Conservation (phyloP, 352 stramenopile species). For the Globisporangium megalacanthum region DNA sequence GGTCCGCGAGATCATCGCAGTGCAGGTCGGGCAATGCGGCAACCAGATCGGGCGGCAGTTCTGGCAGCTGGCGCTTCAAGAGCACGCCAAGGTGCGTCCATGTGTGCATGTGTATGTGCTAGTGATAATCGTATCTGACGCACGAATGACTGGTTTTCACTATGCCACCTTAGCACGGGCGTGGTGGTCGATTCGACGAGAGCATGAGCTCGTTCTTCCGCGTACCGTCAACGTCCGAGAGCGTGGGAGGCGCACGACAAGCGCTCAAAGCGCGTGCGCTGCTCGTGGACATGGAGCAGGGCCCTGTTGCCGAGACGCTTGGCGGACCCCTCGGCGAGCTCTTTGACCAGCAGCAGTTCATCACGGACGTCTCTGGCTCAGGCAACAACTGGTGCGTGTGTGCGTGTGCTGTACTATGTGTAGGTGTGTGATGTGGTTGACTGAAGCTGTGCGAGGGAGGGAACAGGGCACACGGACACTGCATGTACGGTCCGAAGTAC, state of each 20-base stretch:
- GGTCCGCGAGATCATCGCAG: slow-evolving; percentile 85
- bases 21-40: slow-evolving; percentile 92
- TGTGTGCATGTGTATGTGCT: not conserved
- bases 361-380: slow-evolving; percentile 86
- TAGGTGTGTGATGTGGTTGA: not conserved
- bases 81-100: slow-evolving; percentile 70
- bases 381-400: slow-evolving; percentile 87
- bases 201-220: slow-evolving; percentile 92
- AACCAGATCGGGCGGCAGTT: slow-evolving; percentile 93
- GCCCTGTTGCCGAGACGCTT: slow-evolving; percentile 82
- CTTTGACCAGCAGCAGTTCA: slow-evolving; percentile 85
- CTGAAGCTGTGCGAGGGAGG: not conserved
- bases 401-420: no score
- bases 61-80: slow-evolving; percentile 86
- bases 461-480: slow-evolving; percentile 79
- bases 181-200: slow-evolving; percentile 71
- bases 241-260: slow-evolving; percentile 33
- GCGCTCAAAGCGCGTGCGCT: slow-evolving; percentile 80
- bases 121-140: not conserved
- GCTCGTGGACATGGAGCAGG: slow-evolving; percentile 93
- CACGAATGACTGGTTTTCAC: slow-evolving; percentile 3
- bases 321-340: slow-evolving; percentile 76
- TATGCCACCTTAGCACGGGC: slow-evolving; percentile 19
- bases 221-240: slow-evolving; percentile 60
- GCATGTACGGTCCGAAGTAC: slow-evolving; percentile 86